These are phyloP conservation scores for Gaillardinia entomophila DNA, from an alignment of 805 yeast species.

Conservation along the genomic window DNA sequence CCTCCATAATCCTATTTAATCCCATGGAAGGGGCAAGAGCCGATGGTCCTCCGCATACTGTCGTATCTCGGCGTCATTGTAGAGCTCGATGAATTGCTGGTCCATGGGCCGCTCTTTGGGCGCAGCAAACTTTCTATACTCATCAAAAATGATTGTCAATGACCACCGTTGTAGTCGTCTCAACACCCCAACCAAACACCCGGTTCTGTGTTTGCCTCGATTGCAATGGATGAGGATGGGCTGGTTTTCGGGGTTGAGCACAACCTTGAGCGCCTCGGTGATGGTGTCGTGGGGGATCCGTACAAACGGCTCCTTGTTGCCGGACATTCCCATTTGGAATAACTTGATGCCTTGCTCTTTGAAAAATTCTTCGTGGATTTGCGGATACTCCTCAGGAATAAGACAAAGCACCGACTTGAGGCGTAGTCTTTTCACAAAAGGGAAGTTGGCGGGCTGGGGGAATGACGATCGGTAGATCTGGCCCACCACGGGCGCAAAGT, in stretches of 20 bases:
- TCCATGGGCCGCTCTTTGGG: conserved; percentile 95
- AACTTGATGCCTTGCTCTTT: conserved; percentile 55
- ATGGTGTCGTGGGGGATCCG: conserved; percentile 61
- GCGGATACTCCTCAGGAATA: conserved; percentile 89
- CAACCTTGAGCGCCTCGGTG: conserved; percentile 75
- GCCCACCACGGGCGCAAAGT: conserved; percentile 74
- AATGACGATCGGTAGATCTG: conserved; percentile 82
- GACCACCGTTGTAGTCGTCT: conserved; percentile 90
- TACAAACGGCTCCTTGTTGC: conserved; percentile 93
- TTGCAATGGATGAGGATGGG: conserved; percentile 94
- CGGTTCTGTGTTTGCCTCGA: conserved; percentile 95
- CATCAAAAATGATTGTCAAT: conserved; percentile 89
- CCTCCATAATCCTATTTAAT: conserved; percentile 8
- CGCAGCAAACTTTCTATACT: conserved; percentile 87
- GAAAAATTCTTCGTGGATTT: conserved; percentile 63
- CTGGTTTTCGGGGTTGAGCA: conserved; percentile 79
- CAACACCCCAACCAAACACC: conserved; percentile 91
- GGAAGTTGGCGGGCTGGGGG: conserved; percentile 80
- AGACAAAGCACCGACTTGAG: conserved; percentile 75
- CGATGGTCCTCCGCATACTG: conserved; percentile 44
- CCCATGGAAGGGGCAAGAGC: conserved; percentile 72
- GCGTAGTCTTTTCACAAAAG: conserved; percentile 54
- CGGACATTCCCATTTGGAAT: conserved; percentile 88
- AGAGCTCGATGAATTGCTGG: conserved; percentile 91
- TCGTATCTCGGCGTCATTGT: conserved; percentile 60